Percentiles rank a stretch among this genome's conserved stretches.
These are phyloP conservation scores for Yamadazyma scolyti DNA, from an alignment of 805 yeast species.

Conservation along the genomic window DNA sequence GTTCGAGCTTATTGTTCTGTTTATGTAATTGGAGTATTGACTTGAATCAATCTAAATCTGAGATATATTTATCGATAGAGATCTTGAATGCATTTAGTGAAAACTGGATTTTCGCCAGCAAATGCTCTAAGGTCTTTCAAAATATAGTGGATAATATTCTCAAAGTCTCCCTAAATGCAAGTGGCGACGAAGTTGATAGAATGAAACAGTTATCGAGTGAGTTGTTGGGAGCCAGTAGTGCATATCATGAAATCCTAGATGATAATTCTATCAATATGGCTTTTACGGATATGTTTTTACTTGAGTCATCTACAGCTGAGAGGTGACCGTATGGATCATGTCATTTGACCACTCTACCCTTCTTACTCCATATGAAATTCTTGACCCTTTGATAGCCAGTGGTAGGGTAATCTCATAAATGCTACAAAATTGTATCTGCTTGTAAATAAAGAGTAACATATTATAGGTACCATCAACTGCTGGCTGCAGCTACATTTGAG, in stretches of 20 bases:
- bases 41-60: slow-evolving; percentile 42
- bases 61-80: slow-evolving; percentile 44
- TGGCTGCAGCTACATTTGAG: too few relatives aligned
- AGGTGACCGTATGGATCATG: too few relatives aligned
- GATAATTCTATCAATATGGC: slow-evolving; percentile 40
- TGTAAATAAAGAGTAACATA: too few relatives aligned
- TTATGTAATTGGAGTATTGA: slow-evolving; percentile 46
- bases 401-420: too few relatives aligned
- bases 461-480: too few relatives aligned
- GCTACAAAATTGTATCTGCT: too few relatives aligned
- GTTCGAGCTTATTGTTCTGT: slow-evolving; percentile 46
- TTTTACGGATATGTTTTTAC: slow-evolving; percentile 3
- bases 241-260: slow-evolving; percentile 44
- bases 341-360: too few relatives aligned
- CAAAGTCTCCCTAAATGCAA: slow-evolving; percentile 35
- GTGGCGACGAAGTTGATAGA: slow-evolving; percentile 21
- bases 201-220: slow-evolving; percentile 39
- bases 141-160: slow-evolving; percentile 41
- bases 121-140: slow-evolving; percentile 42
- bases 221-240: slow-evolving; percentile 41
- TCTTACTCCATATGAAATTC: too few relatives aligned
- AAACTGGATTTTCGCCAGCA: slow-evolving; percentile 45
- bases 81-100: slow-evolving; percentile 43
- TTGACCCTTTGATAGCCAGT: too few relatives aligned
- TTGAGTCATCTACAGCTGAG: too few relatives aligned